Percentiles rank a stretch among this genome's conserved stretches.
These are phyloP conservation scores for Bipolaris gigantea DNA, from an alignment of 2,329 filamentous ascomycete species.

Conservation along the genomic window DNA sequence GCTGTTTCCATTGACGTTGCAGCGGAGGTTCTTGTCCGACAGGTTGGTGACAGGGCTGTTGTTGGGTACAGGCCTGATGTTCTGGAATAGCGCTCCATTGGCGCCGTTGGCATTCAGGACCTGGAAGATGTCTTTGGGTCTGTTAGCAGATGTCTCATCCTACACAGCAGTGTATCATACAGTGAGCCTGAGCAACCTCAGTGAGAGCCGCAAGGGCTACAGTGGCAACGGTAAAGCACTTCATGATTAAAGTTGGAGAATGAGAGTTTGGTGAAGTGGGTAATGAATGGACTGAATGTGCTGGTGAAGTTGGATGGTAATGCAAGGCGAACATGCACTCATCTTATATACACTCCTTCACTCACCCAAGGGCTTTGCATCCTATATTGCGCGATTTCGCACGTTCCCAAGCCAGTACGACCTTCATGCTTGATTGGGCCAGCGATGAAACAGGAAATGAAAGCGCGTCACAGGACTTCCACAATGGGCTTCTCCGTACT, in stretches of 20 bases:
- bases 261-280: slow-evolving; percentile 6
- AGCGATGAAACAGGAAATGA: slow-evolving; percentile 33
- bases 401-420: slow-evolving; percentile 18
- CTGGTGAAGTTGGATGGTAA: slow-evolving; percentile 8
- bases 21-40: slow-evolving; percentile 37
- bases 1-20: slow-evolving; percentile 40
- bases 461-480: slow-evolving; percentile 21
- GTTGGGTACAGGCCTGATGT: slow-evolving; percentile 45
- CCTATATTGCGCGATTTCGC: slow-evolving; percentile 30
- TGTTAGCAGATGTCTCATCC: slow-evolving; percentile 8
- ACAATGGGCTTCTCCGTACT: slow-evolving; percentile 15
- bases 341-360: slow-evolving; percentile 27
- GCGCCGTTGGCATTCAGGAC: slow-evolving; percentile 42
- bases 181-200: slow-evolving; percentile 43
- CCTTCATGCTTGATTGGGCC: slow-evolving; percentile 25
- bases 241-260: slow-evolving; percentile 29
- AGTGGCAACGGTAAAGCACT: slow-evolving; percentile 37
- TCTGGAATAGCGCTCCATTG: slow-evolving; percentile 41
- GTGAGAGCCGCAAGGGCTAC: slow-evolving; percentile 39
- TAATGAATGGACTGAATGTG: slow-evolving; percentile 7
- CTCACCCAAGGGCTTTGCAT: slow-evolving; percentile 3
- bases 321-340: slow-evolving; percentile 7
- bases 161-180: slow-evolving; percentile 21
- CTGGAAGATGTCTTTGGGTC: slow-evolving; percentile 42
- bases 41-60: slow-evolving; percentile 44